These are phyloP conservation scores for Ammopiptanthus mongolicus DNA, from an alignment of 306 rosid genomes.

Conservation along the genomic window DNA sequence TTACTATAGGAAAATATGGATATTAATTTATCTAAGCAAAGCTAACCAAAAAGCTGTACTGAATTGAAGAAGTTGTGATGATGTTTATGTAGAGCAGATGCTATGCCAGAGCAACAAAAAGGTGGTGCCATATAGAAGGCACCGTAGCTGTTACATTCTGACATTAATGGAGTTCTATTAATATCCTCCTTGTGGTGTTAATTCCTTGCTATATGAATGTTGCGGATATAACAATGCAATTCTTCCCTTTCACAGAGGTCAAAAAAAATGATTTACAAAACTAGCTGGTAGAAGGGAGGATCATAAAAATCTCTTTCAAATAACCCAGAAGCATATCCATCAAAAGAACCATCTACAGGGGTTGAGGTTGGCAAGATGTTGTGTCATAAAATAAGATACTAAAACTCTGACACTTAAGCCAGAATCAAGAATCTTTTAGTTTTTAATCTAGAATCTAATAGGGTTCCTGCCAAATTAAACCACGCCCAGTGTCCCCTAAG, in stretches of 20 bases:
- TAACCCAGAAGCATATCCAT: not conserved
- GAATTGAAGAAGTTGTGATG: not conserved
- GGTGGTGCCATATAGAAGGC: not conserved
- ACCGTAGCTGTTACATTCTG: not conserved
- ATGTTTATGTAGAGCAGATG: not conserved
- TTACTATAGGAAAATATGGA: not conserved
- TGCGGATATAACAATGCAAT: not conserved
- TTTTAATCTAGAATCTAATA: not conserved
- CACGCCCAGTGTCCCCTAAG: too few species aligned
- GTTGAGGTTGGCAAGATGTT: not conserved
- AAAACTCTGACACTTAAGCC: not conserved
- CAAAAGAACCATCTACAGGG: not conserved
- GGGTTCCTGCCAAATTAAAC: too few species aligned
- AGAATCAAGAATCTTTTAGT: too few species aligned
- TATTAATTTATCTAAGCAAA: not conserved
- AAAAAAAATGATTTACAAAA: not conserved
- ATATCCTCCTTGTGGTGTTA: not conserved
- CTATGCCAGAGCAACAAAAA: not conserved
- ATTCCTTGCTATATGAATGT: not conserved
- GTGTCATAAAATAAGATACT: not conserved
- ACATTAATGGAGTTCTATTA: not conserved
- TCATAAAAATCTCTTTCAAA: not conserved
- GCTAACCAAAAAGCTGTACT: not conserved
- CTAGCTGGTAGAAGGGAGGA: not conserved
- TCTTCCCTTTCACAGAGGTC: not conserved